Conservation (phyloP, 2,329 filamentous ascomycete species). For the Fusarium graminum region DNA sequence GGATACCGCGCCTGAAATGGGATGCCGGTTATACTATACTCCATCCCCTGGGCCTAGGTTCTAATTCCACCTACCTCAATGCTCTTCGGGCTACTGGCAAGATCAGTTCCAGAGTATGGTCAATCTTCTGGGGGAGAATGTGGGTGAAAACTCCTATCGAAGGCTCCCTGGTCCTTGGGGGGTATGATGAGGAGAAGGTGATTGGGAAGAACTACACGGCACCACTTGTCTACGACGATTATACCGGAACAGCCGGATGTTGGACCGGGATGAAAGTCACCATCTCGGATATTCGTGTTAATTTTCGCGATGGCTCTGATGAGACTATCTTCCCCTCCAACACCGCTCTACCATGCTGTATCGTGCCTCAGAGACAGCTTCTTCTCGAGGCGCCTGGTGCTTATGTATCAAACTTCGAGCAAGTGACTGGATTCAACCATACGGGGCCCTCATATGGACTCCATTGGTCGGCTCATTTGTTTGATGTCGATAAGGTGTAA, state of each 20-base stretch:
- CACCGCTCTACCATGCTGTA: conserved; percentile 44
- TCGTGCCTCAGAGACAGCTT: conserved; percentile 52
- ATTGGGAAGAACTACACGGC: conserved; percentile 50
- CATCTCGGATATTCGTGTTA: conserved; percentile 45
- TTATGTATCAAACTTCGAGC: conserved; percentile 41
- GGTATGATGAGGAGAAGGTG: conserved; percentile 52
- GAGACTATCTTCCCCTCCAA: conserved; percentile 47
- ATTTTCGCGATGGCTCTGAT: conserved; percentile 48
- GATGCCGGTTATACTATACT: conserved; percentile 50
- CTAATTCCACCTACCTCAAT: conserved; percentile 51
- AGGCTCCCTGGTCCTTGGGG: conserved; percentile 51
- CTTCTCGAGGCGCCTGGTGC: conserved; percentile 46
- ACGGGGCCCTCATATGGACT: conserved; percentile 26
- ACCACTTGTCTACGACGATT: conserved; percentile 38
- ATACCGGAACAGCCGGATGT: conserved; percentile 31
- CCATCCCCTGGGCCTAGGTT: conserved; percentile 49
- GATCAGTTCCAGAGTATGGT: conserved; percentile 51
- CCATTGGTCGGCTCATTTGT: conserved; percentile 36
- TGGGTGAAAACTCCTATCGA: conserved; percentile 49
- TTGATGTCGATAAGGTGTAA: conserved; percentile 38
- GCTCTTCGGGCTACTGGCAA: conserved; percentile 35
- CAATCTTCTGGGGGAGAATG: conserved; percentile 55
- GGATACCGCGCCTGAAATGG: conserved; percentile 49
- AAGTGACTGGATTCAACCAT: conserved; percentile 28
- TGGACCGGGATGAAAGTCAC: conserved; percentile 42